Evolutionary conservation across 2,329 filamentous ascomycete genomes (phyloP), one percentile per base, ranked within the genome.

Genomic region (Aspergillus ruber): DNA sequence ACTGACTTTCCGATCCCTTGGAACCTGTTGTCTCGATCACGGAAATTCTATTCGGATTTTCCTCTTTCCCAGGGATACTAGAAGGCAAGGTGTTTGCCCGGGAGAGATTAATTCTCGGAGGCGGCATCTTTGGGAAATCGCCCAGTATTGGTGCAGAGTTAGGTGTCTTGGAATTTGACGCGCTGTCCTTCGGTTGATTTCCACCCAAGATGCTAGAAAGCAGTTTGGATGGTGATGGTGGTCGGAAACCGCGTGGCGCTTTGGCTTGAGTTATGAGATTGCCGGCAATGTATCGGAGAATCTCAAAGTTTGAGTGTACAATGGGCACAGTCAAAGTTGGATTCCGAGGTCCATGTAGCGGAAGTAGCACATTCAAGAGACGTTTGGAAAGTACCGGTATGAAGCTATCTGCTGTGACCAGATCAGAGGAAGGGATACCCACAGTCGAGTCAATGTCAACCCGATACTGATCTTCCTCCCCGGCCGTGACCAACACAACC

Each of bases 191-290:
- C 15, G 64, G 56, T 42, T 68, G 64, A 47, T 77, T 79, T 20
- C 82, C 80, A 29, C 82, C 80, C 58, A 94, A 82, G 46, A 96
- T 81, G 60, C 80, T 95, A 0, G 90, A 94, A 13, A 97, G 75
- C 60, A 95, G 77, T 65, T 96, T 97, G 42, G 94, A 88, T 0
- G 91, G 90, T 1, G 90, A 96, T n/a, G 85, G 81, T 4, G 83
- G 83, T 8, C 91, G 78, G 61, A 88, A 87, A 0, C 82, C 83
- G 46, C 79, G 79, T 33, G 66, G 61, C 21, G 60, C 63, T 9
- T 81, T 79, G 64, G 81, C 86, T 59, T 84, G 81, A 0, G 79
- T 76, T 36, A 84, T 79, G 27, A 81, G 74, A 17, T 80, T 74
- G 36, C 87, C 74, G 42, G 78, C 79, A 20, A 95, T 71, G 3